phyloP scores from a whole-genome alignment of 2,329 filamentous ascomycete genomes.

The Akanthomyces dipterigenus region DNA sequence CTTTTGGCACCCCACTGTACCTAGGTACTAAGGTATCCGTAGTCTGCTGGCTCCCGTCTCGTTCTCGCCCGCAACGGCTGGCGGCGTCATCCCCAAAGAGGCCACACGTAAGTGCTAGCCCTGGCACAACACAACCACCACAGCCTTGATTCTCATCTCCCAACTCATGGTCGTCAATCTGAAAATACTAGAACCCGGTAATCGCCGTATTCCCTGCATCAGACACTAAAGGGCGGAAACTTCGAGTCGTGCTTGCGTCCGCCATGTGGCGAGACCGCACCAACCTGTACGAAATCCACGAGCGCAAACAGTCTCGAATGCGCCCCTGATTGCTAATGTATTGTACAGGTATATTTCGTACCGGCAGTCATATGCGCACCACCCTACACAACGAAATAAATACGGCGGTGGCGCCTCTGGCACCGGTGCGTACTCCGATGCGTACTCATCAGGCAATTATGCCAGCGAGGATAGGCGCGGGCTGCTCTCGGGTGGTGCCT shows the following conservation, averaged over 20 bases:
- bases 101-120: not conserved
- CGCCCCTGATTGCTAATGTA: conserved; percentile 19
- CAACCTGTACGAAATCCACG: conserved; percentile 65
- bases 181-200: not conserved
- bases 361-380: conserved; percentile 95
- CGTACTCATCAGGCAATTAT: conserved; percentile 43
- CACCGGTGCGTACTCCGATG: conserved; percentile 52
- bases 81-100: conserved; percentile 9
- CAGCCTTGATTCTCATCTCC: not conserved
- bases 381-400: conserved; percentile 78
- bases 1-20: no score
- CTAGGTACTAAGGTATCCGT: no score
- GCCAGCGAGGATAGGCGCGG: conserved; percentile 58
- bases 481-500: conserved; percentile 73
- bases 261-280: conserved; percentile 99
- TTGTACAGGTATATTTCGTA: conserved; percentile 85
- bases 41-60: no score
- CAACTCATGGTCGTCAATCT: not conserved
- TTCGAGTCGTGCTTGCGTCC: conserved; percentile 35
- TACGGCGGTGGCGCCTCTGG: conserved; percentile 47
- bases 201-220: not conserved
- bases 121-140: not conserved
- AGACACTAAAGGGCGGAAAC: not conserved
- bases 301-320: not conserved
- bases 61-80: not conserved